Percentiles rank a stretch among this genome's conserved stretches.
These are phyloP conservation scores for Hymenoscyphus linearis DNA, from an alignment of 2,329 filamentous ascomycete species.

Conservation along the genomic window DNA sequence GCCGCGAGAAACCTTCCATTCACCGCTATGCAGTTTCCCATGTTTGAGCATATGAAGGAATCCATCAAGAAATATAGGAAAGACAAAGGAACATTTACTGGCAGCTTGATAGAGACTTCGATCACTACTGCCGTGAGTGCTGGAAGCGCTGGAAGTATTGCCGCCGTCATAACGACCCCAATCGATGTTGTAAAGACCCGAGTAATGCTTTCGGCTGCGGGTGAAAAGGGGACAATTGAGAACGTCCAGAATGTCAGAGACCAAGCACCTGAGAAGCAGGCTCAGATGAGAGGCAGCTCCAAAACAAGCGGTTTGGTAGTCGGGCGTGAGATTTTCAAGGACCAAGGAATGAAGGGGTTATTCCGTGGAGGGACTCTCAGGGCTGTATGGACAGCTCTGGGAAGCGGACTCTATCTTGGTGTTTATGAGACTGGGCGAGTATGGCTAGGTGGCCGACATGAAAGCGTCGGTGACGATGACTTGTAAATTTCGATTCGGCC, in stretches of 20 bases:
- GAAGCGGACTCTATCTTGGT: constrained; percentile 78
- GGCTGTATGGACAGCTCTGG: constrained; percentile 70
- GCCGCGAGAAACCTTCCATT: constrained; percentile 81
- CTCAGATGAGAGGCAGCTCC: constrained; percentile 29
- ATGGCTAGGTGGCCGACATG: constrained; percentile 41
- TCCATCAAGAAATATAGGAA: constrained; percentile 44
- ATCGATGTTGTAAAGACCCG: constrained; percentile 86
- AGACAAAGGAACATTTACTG: constrained; percentile 22
- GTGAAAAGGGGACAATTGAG: constrained; percentile 28
- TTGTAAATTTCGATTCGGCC: not conserved
- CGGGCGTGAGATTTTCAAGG: constrained; percentile 56
- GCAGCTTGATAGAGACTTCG: constrained; percentile 57
- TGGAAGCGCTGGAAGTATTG: constrained; percentile 65
- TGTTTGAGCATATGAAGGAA: constrained; percentile 69
- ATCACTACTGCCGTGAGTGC: constrained; percentile 69
- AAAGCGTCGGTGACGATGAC: not conserved
- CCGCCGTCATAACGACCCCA: constrained; percentile 79
- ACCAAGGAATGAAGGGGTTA: constrained; percentile 66
- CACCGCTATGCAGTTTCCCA: constrained; percentile 81
- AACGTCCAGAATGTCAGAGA: constrained; percentile 25
- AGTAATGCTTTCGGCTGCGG: constrained; percentile 67
- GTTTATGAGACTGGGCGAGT: constrained; percentile 77
- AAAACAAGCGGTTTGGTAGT: constrained; percentile 50
- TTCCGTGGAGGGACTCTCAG: constrained; percentile 73
- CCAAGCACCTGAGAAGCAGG: constrained; percentile 22